phyloP scores from a whole-genome alignment of 2,329 filamentous ascomycete genomes.

The Trematosphaeria pertusa region DNA sequence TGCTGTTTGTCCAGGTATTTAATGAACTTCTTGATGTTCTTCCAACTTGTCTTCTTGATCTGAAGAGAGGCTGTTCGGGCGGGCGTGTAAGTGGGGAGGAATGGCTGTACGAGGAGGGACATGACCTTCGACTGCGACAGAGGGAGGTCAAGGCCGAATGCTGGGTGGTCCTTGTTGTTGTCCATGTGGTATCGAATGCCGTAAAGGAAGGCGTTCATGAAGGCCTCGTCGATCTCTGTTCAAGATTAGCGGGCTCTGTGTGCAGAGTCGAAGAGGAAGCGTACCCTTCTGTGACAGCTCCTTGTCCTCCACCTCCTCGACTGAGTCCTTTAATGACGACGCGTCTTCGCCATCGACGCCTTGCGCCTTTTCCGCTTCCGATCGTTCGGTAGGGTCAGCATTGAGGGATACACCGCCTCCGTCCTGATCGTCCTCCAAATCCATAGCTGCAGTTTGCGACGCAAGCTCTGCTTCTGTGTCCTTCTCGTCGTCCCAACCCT shows the following conservation, averaged over 20 bases:
- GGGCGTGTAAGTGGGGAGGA: constrained; percentile 65
- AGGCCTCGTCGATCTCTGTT: constrained; percentile 70
- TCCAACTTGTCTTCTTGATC: constrained; percentile 75
- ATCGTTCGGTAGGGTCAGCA: constrained; percentile 33
- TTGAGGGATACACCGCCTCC: constrained; percentile 56
- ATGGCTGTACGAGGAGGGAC: constrained; percentile 69
- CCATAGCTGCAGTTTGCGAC: constrained; percentile 50
- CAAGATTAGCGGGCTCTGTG: constrained; percentile 11
- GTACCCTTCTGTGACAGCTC: constrained; percentile 65
- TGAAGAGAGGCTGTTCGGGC: constrained; percentile 64
- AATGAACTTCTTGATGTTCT: constrained; percentile 73
- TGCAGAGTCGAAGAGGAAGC: constrained; percentile 7
- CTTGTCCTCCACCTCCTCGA: constrained; percentile 52
- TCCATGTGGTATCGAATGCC: constrained; percentile 66
- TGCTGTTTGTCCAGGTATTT: constrained; percentile 70
- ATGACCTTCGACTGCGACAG: constrained; percentile 70
- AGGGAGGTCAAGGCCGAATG: constrained; percentile 66
- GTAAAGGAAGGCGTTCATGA: constrained; percentile 69
- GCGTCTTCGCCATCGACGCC: constrained; percentile 44
- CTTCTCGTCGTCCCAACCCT: constrained; percentile 56
- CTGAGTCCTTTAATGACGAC: constrained; percentile 37
- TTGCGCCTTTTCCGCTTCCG: constrained; percentile 42
- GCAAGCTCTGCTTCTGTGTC: constrained; percentile 44
- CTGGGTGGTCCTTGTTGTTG: constrained; percentile 58
- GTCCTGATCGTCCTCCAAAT: constrained; percentile 53